Conservation (phyloP, 768 basidiomycete genomes). For the Daedaleopsis nitida region DNA sequence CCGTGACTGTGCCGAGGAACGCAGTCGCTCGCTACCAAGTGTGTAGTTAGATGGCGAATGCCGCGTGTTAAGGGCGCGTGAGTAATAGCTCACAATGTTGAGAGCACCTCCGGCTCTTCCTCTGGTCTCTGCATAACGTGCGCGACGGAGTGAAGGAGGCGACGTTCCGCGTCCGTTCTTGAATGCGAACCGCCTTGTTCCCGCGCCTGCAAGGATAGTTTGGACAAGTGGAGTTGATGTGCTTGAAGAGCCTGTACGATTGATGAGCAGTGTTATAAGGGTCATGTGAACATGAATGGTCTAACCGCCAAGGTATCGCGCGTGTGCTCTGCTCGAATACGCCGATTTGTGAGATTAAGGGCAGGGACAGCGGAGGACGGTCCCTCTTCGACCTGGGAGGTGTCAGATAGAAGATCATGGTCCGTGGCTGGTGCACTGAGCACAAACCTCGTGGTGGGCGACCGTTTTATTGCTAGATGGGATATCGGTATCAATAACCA, state of each 20-base stretch:
- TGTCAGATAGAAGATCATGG: not conserved
- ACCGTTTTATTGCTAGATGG: not conserved
- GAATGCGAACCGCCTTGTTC: not conserved
- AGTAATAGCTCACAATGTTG: not conserved
- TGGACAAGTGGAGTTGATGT: constrained; percentile 5
- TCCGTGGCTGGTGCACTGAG: no score
- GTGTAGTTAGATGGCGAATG: not conserved
- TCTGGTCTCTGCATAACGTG: not conserved
- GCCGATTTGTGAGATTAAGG: not conserved
- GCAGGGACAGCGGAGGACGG: not conserved
- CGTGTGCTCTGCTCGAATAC: constrained; percentile 12
- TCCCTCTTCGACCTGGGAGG: not conserved
- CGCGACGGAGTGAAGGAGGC: constrained; percentile 6
- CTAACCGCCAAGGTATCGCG: constrained; percentile 17
- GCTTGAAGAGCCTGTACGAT: constrained; percentile 15
- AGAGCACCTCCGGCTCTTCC: constrained; percentile 4
- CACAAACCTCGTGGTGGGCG: not conserved
- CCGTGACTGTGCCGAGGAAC: not conserved
- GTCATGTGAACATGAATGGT: not conserved
- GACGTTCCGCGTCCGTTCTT: not conserved
- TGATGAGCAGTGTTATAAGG: not conserved
- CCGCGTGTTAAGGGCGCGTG: not conserved
- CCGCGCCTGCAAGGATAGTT: not conserved
- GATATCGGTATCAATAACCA: not conserved
- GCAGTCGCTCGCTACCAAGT: not conserved